Conservation (phyloP, 371 early-diverging fungal species). For the Choanephora cucurbitarum region DNA sequence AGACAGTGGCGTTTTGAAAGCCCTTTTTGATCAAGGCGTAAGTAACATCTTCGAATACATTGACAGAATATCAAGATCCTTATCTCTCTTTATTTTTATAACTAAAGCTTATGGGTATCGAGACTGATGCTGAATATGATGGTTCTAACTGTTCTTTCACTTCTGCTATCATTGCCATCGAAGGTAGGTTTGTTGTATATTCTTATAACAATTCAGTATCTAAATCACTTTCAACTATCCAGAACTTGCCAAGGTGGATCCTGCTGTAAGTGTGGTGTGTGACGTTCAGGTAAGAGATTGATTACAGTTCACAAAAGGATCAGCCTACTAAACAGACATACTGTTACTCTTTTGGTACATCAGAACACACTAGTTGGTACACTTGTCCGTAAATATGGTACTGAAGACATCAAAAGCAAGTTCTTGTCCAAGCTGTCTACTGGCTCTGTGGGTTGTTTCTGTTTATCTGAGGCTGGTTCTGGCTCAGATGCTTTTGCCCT, state of each 20-base stretch:
- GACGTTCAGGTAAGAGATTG: slow-evolving; percentile 92
- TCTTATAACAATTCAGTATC: neutral
- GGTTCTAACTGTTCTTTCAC: slow-evolving; percentile 92
- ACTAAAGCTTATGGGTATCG: slow-evolving; percentile 92
- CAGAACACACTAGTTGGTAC: slow-evolving; percentile 96
- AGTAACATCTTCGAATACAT: no score
- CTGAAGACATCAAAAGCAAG: slow-evolving; percentile 73
- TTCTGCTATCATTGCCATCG: slow-evolving; percentile 90
- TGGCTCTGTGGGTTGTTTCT: slow-evolving; percentile 90
- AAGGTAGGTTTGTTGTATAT: slow-evolving; percentile 49
- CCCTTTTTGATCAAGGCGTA: slow-evolving; percentile 89
- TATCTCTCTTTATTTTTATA: neutral
- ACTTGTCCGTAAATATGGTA: slow-evolving; percentile 87
- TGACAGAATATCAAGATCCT: no score
- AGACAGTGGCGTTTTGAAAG: slow-evolving; percentile 80
- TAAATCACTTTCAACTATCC: neutral
- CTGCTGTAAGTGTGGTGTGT: slow-evolving; percentile 88
- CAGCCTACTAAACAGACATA: no score
- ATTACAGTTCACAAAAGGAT: no score
- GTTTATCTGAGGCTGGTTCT: slow-evolving; percentile 91
- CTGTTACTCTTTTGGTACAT: neutral
- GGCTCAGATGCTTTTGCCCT: slow-evolving; percentile 98
- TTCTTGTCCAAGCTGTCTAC: slow-evolving; percentile 86
- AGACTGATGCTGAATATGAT: slow-evolving; percentile 79
- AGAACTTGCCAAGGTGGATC: slow-evolving; percentile 97